Evolutionary conservation across 805 yeast genomes (phyloP).

Genomic region (Wickerhamomyces canadensis): DNA sequence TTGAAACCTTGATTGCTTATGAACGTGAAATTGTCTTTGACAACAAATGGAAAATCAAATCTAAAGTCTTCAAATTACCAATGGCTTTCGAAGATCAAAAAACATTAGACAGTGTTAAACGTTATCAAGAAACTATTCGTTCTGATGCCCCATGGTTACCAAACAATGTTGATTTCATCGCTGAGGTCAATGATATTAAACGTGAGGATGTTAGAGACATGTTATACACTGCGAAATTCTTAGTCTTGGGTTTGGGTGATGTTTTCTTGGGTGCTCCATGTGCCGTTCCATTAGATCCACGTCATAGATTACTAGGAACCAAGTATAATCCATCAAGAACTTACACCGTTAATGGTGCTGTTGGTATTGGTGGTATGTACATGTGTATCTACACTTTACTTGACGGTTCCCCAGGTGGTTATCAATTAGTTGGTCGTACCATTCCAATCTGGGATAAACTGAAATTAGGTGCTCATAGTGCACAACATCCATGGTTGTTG

Average conservation of each 20-base stretch:
- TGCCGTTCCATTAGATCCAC: slow-evolving; percentile 96
- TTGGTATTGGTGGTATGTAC: slow-evolving; percentile 97
- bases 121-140: slow-evolving; percentile 92
- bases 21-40: slow-evolving; percentile 71
- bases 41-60: slow-evolving; percentile 80
- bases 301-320: slow-evolving; percentile 87
- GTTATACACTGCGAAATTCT: slow-evolving; percentile 83
- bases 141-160: slow-evolving; percentile 97
- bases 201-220: slow-evolving; percentile 75
- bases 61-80: slow-evolving; percentile 80
- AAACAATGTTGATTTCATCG: slow-evolving; percentile 92
- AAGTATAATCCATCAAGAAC: slow-evolving; percentile 97
- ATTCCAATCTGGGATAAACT: slow-evolving; percentile 97
- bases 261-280: slow-evolving; percentile 98
- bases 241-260: slow-evolving; percentile 94
- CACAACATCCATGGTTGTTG: slow-evolving; percentile 80
- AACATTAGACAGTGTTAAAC: slow-evolving; percentile 82
- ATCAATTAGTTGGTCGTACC: slow-evolving; percentile 93
- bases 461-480: slow-evolving; percentile 60
- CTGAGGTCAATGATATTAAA: slow-evolving; percentile 76
- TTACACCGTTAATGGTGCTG: slow-evolving; percentile 93
- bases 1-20: slow-evolving; percentile 62
- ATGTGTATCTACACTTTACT: slow-evolving; percentile 95
- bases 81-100: slow-evolving; percentile 94
- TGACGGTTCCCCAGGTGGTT: slow-evolving; percentile 85